A percentile compares a stretch with the other conserved stretches of the same genome.
Conservation (phyloP, 73 alveolate species). For the Breviolum minutum region DNA sequence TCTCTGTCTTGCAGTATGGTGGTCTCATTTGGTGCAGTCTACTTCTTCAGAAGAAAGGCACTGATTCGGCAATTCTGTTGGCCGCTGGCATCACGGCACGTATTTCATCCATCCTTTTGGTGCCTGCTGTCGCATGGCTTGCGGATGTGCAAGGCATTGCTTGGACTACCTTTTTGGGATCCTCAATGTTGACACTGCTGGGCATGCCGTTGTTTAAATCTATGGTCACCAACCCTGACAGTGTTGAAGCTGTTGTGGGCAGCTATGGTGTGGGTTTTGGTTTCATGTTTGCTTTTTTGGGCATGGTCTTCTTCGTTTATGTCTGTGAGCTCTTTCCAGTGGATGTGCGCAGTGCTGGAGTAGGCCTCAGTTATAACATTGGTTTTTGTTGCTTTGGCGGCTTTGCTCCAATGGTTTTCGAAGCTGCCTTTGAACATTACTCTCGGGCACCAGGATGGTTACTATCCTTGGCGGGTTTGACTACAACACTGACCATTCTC, state of each 20-base stretch:
- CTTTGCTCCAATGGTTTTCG: constrained; percentile 76
- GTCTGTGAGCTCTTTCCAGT: constrained; percentile 51
- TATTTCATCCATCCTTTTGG: not conserved
- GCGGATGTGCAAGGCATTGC: constrained; percentile 16
- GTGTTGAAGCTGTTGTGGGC: not conserved
- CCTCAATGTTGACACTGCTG: not conserved
- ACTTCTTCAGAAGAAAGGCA: not conserved
- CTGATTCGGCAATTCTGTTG: not conserved
- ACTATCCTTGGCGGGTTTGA: constrained; percentile 68
- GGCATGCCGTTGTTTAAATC: not conserved
- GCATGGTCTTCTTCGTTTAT: constrained; percentile 16
- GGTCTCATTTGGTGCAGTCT: constrained; percentile 42
- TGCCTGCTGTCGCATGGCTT: too few species aligned
- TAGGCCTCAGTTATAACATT: constrained; percentile 37
- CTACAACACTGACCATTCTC: not conserved
- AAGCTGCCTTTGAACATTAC: not conserved
- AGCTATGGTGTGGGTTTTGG: constrained; percentile 10
- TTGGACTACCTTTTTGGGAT: not conserved
- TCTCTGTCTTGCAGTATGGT: constrained; percentile 16
- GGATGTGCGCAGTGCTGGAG: constrained; percentile 47
- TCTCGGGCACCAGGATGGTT: constrained; percentile 58
- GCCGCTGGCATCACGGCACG: constrained; percentile 61
- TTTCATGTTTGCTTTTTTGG: not conserved
- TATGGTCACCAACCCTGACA: not conserved
- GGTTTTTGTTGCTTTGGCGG: constrained; percentile 85